Base-by-base conservation (phyloP, 805 yeast species). In the Kluyveromyces nonfermentans region DNA sequence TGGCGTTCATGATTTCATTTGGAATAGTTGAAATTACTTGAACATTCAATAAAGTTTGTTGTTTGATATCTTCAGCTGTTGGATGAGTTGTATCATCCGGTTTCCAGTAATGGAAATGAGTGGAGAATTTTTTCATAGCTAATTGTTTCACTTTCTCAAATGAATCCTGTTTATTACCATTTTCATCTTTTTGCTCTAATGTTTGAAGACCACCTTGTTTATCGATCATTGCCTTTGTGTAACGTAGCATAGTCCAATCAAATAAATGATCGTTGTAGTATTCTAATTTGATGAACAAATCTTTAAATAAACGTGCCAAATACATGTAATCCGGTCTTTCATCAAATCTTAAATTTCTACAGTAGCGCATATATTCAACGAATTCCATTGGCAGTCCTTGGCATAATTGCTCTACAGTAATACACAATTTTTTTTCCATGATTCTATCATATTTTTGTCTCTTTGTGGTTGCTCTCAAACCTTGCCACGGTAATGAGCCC, bases 401-500 rank as follows among this genome's bases (percentile, higher is more conserved):
- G 50, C 96, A 89, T 55, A 90, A 74, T 12, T 80, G 75, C 58
- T 85, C 93, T 34, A 89, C 77, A 20, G 95, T 82, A 7, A 95
- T 86, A 40, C 94, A 79, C 78, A 89, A 79, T 66, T 90, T 90
- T 72, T 85, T 86, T 63, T 90, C 97, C 80, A 90, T 81, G 56
- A 90, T 93, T 49, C 96, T 77, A 68, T 90, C 97, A 67, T 90
- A 90, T 68, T 93, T 90, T 65, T 90, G 97, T 69, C 95, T 85
- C 70, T 90, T 90, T 14, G 96, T 87, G 20, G 90, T 93, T 33
- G 97, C 98, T 67, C 88, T 88, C 58, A 90, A 75, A 4, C 98
- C 98, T 68, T 90, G 98, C 98, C 98, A 90, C 43, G 98, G 98
- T 57, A 90, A 77, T 15, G 95, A 84, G 36, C 98, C 97, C 46